Conservation (phyloP, 208 protist genomes). For the Wallacemonas collosoma region DNA sequence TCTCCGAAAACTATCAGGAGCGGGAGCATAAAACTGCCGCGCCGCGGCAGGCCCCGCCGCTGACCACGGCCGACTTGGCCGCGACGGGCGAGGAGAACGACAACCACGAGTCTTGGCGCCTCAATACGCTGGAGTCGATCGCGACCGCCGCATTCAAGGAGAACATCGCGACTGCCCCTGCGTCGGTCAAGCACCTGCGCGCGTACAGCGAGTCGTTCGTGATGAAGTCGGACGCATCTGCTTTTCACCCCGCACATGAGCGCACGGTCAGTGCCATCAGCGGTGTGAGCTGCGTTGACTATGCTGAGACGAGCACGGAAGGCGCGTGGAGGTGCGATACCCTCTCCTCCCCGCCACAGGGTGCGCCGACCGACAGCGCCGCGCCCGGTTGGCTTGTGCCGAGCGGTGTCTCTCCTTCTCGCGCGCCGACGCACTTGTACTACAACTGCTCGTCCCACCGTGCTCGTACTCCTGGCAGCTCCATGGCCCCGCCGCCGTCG, state of each 20-base stretch:
- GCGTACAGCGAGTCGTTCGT: background rate
- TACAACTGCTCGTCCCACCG: slow-evolving; percentile 14
- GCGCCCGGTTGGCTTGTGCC: background rate
- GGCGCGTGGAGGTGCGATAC: background rate
- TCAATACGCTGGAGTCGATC: background rate
- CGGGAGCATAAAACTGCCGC: background rate
- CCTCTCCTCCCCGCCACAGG: background rate
- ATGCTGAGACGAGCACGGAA: background rate
- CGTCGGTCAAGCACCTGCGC: background rate
- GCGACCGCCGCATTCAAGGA: slow-evolving; percentile 7
- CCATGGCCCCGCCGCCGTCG: slow-evolving; percentile 10
- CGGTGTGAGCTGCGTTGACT: slow-evolving; percentile 25
- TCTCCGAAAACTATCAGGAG: slow-evolving; percentile 26
- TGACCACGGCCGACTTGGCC: background rate
- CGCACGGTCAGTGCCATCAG: slow-evolving; percentile 21
- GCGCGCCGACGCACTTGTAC: slow-evolving; percentile 14
- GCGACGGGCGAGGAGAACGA: background rate
- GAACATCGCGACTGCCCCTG: slow-evolving; percentile 1
- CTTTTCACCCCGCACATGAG: background rate
- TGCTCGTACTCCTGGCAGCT: background rate
- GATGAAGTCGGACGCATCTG: background rate
- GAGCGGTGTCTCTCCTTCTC: background rate
- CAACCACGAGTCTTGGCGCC: background rate
- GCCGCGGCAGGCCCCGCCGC: background rate
- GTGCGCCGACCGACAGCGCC: background rate